Conservation (phyloP, 148 eudicot genomes). For the Suaeda aralocaspica region DNA sequence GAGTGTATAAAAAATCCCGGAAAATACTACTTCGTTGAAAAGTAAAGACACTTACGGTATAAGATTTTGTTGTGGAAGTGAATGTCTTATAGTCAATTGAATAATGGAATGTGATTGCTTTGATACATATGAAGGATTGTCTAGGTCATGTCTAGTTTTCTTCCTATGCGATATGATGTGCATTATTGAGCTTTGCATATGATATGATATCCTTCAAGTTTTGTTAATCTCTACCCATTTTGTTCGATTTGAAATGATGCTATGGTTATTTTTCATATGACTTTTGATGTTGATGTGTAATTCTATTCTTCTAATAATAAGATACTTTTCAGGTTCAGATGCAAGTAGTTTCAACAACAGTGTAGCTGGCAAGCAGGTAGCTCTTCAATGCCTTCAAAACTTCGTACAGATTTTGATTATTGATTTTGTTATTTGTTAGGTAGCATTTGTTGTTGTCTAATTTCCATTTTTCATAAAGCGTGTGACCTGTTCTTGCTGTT, state of each 20-base stretch:
- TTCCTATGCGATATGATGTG: too few relatives aligned
- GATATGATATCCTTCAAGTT: too few relatives aligned
- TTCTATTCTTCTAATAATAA: neutral
- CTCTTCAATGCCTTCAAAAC: constrained; percentile 17
- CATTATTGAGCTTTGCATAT: too few relatives aligned
- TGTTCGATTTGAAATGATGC: neutral
- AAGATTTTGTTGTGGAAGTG: too few relatives aligned
- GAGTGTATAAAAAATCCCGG: too few relatives aligned
- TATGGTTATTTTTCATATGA: neutral
- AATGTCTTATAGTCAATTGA: too few relatives aligned
- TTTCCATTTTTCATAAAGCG: neutral
- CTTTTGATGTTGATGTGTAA: neutral
- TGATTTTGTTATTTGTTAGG: too few relatives aligned
- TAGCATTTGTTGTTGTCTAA: neutral
- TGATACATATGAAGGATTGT: neutral
- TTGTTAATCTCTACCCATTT: neutral
- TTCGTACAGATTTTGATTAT: neutral
- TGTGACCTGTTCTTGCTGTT: neutral
- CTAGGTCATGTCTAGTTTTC: neutral
- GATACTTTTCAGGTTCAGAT: constrained; percentile 48
- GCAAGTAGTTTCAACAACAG: constrained; percentile 80
- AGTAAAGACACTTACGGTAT: too few relatives aligned
- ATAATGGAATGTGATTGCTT: neutral
- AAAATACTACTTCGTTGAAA: too few relatives aligned
- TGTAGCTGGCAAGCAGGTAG: constrained; percentile 78